These are phyloP conservation scores for Pleurotus sapidus DNA, from an alignment of 768 basidiomycete genomes.

Conservation along the genomic window DNA sequence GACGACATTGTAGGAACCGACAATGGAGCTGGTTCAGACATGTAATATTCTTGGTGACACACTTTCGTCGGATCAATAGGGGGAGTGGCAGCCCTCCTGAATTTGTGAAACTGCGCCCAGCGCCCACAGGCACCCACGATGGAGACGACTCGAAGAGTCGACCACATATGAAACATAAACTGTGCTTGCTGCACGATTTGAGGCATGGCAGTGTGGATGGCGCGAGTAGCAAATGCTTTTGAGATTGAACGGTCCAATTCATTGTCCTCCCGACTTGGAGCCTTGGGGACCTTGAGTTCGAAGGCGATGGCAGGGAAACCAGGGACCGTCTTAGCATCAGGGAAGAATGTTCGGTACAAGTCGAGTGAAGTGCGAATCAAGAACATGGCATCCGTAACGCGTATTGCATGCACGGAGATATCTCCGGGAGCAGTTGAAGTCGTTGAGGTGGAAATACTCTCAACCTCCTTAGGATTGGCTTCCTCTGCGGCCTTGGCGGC, in stretches of 20 bases:
- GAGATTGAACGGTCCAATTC: neutral
- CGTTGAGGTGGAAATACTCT: neutral
- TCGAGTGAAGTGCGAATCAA: neutral
- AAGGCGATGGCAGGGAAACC: neutral
- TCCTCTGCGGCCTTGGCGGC: neutral
- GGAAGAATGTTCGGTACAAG: too few relatives aligned
- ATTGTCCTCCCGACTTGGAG: too few relatives aligned
- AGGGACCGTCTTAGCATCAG: neutral
- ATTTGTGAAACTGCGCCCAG: neutral
- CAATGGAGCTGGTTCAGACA: too few relatives aligned
- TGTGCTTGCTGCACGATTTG: constrained; percentile 1
- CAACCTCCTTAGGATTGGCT: neutral
- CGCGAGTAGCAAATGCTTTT: neutral
- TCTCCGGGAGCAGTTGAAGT: neutral
- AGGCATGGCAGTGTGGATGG: neutral
- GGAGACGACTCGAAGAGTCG: neutral
- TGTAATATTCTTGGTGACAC: neutral
- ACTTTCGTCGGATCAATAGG: neutral
- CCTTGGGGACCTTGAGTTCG: neutral
- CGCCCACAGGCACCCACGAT: neutral
- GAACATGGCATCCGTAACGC: neutral
- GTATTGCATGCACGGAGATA: neutral
- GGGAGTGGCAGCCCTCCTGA: neutral
- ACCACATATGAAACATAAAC: neutral
- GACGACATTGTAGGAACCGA: too few relatives aligned